Percentiles rank a stretch among this genome's conserved stretches.
phyloP scores from a whole-genome alignment of 1,284 basidiomycete genomes.

The Exsudoporus floridanus region DNA sequence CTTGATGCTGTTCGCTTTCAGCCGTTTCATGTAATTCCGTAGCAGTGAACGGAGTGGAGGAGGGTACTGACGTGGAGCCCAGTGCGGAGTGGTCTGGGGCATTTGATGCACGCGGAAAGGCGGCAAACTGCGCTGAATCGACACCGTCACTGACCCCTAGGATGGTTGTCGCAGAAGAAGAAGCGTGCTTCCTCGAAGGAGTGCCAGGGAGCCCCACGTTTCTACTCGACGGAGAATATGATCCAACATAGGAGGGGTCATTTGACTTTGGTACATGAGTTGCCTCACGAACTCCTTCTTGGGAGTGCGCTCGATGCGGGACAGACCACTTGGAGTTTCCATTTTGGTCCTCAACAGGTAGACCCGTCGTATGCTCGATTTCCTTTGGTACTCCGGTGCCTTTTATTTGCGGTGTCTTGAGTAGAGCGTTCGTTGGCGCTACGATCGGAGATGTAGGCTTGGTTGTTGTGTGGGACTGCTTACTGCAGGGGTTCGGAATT shows the following conservation, averaged over 20 bases:
- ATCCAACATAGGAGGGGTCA: not conserved
- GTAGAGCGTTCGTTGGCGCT: not conserved
- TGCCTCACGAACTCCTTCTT: not conserved
- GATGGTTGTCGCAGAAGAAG: not conserved
- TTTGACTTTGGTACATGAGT: slow-evolving; percentile 5
- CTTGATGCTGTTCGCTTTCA: slow-evolving; percentile 6
- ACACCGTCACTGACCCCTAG: not conserved
- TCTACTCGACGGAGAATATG: slow-evolving; percentile 3
- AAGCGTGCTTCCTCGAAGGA: slow-evolving; percentile 3
- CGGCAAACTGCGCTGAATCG: slow-evolving; percentile 8
- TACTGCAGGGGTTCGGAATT: not conserved
- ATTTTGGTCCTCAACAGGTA: slow-evolving; percentile 7
- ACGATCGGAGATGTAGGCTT: slow-evolving; percentile 7
- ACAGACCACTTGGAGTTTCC: not conserved
- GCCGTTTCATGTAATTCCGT: slow-evolving; percentile 3
- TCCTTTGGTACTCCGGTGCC: not conserved
- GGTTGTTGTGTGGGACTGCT: not conserved
- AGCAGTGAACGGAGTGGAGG: slow-evolving; percentile 4
- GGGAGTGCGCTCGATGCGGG: not conserved
- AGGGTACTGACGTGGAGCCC: not conserved
- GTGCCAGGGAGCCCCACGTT: slow-evolving; percentile 6
- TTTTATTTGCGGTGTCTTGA: slow-evolving; percentile 1
- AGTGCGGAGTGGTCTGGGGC: not conserved
- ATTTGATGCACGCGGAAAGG: slow-evolving; percentile 7
- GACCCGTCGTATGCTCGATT: slow-evolving; percentile 2